Base-by-base conservation (phyloP, 345 rosid species). In the Gossypium raimondii region DNA sequence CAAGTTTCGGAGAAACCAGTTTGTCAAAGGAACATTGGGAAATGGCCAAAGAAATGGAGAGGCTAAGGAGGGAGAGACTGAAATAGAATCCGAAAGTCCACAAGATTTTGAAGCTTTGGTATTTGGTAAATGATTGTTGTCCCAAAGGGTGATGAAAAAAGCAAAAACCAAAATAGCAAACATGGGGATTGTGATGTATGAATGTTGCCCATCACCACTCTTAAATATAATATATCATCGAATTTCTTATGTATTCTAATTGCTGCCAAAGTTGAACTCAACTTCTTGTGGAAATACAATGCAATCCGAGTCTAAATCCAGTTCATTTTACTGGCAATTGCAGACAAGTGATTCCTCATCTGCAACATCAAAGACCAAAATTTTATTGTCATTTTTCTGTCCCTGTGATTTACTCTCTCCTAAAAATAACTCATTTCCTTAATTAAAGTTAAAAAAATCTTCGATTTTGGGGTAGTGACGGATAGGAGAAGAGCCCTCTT, bases 1-100 rank as follows among this genome's bases (percentile, higher is more conserved):
- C 85, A 59, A 91, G 96, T 75, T 91, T 80, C 12, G 98, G 98
- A 8, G 92, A 91, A 76, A 87, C 89, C 55, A 51, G 68, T 0
- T 79, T 95, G 57, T 77, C 94, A 2, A 58, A 85, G 76, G 94
- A 90, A 79, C 96, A 91, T 63, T 95, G 99, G 99, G 87, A 89
- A 78, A 87, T 90, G 90, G 96, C 86, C 11, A 89, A 89, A 81
- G 98, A 91, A 75, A 75, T 91, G 63, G 99, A 93, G 82, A 85
- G 96, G 84, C 89, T 86, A 61, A 87, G 98, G 69, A 86, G 52
- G 77, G 98, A 87, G 82, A 85, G 97, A 70, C 81, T 93, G 27
- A 84, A 80, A 48, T 87, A 80, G 88, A 78, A 13, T 24, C 22
- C 22, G 1, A 5, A 34, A 34, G 41, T 34, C 41, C 38, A 29